Evolutionary conservation across 1,139 yeast genomes (phyloP).

Genomic region (Kluyveromyces sp.): DNA sequence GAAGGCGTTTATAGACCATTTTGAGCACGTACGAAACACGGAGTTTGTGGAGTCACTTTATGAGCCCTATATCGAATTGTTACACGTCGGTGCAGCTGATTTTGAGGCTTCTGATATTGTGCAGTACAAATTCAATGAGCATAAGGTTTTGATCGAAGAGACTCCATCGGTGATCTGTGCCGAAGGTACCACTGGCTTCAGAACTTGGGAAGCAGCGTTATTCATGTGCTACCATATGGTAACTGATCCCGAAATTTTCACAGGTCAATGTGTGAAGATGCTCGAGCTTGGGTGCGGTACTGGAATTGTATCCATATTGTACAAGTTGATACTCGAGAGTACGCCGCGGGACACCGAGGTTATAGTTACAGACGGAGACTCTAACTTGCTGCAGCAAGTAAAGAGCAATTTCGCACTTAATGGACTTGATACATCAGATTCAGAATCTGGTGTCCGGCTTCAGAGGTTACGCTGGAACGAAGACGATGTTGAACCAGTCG

Average conservation of each 20-base stretch:
- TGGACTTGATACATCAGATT: conserved; percentile 23
- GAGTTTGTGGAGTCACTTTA: conserved; percentile 43
- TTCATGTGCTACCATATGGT: conserved; percentile 48
- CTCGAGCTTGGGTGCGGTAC: conserved; percentile 89
- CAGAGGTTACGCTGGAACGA: conserved; percentile 58
- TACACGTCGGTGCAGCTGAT: conserved; percentile 36
- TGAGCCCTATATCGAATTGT: conserved; percentile 42
- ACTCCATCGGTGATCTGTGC: conserved; percentile 63
- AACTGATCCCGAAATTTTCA: conserved; percentile 6
- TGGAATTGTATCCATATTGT: conserved; percentile 53
- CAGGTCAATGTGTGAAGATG: conserved; percentile 24
- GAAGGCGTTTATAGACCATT: conserved; percentile 37
- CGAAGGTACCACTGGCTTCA: conserved; percentile 73
- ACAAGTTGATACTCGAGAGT: conserved; percentile 14
- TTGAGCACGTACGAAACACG: conserved; percentile 27
- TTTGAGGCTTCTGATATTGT: conserved; percentile 46
- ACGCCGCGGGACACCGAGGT: neutral
- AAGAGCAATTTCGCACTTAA: conserved; percentile 44
- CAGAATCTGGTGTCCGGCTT: conserved; percentile 22
- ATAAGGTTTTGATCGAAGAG: conserved; percentile 44
- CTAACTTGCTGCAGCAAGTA: conserved; percentile 47
- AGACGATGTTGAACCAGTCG: conserved; percentile 37
- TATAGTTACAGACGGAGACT: conserved; percentile 70
- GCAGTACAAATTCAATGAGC: conserved; percentile 37
- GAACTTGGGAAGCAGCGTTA: conserved; percentile 96